Evolutionary conservation across 2,329 filamentous ascomycete species (phyloP).

Genomic region (Penicillium digitatum): DNA sequence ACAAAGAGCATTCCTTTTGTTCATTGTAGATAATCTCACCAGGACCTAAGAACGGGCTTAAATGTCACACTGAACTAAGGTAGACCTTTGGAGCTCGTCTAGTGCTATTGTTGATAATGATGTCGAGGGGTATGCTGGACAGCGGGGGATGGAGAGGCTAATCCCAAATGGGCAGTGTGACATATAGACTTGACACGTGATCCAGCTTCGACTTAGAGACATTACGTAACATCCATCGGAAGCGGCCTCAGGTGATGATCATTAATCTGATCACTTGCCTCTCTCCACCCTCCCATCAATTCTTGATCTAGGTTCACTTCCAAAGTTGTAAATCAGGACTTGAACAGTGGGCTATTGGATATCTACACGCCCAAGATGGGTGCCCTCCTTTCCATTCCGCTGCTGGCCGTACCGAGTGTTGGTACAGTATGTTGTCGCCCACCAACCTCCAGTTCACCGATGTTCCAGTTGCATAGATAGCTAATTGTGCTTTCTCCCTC

Average conservation of each 20-base stretch:
- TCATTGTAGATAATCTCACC: neutral
- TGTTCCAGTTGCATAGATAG: neutral
- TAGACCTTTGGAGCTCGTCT: neutral
- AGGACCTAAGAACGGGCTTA: neutral
- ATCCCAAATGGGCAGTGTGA: neutral
- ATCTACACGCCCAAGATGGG: constrained; percentile 61
- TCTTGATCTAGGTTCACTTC: neutral
- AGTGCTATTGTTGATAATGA: neutral
- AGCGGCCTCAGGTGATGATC: constrained; percentile 2
- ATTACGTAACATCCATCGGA: constrained; percentile 1
- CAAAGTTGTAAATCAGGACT: neutral
- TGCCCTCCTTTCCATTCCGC: constrained; percentile 80
- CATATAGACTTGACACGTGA: neutral
- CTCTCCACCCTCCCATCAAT: constrained; percentile 7
- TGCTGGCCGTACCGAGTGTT: constrained; percentile 81
- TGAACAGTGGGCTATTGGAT: neutral
- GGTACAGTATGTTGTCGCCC: constrained; percentile 64
- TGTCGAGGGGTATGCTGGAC: neutral
- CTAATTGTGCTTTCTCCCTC: constrained; percentile 8
- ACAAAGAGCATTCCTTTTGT: neutral
- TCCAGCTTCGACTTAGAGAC: neutral
- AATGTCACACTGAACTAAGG: neutral
- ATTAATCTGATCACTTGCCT: constrained; percentile 5
- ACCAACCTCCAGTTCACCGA: constrained; percentile 1
- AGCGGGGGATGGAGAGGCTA: neutral